phyloP scores from a whole-genome alignment of 768 basidiomycete genomes.

The Lentinula detonsa region DNA sequence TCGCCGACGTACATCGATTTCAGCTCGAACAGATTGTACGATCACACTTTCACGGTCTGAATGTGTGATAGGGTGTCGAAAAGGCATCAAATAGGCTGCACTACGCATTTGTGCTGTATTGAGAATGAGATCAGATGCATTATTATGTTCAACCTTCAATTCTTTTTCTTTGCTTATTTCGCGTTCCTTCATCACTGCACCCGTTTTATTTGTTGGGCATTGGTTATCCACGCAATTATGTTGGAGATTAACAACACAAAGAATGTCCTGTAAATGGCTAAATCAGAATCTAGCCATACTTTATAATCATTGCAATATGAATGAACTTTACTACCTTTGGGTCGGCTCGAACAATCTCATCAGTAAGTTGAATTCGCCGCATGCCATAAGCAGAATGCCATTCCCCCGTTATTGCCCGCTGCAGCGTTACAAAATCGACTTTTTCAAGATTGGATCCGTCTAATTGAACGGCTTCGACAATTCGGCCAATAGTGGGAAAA shows the following conservation, averaged over 20 bases:
- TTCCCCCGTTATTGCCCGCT: not conserved
- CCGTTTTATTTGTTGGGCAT: not conserved
- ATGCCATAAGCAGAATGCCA: not conserved
- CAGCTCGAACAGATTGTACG: not conserved
- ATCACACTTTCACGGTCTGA: not conserved
- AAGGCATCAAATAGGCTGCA: not conserved
- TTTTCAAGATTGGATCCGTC: not conserved
- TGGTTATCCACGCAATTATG: not conserved
- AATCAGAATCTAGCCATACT: too few relatives aligned
- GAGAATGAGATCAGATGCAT: not conserved
- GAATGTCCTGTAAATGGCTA: not conserved
- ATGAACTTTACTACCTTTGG: not conserved
- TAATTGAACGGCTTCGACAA: not conserved
- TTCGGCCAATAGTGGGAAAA: not conserved
- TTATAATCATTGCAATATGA: not conserved
- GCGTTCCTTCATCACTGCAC: not conserved
- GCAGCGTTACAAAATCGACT: not conserved
- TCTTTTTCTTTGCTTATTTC: not conserved
- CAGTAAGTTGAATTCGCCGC: not conserved
- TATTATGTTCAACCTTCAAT: not conserved
- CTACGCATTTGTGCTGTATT: slow-evolving; percentile 3
- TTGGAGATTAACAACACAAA: not conserved
- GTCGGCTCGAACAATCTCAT: not conserved
- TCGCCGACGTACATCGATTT: not conserved
- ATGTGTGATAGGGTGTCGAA: not conserved